These are phyloP conservation scores for Phytophthora aleatoria DNA, from an alignment of 352 stramenopile species.

Conservation along the genomic window DNA sequence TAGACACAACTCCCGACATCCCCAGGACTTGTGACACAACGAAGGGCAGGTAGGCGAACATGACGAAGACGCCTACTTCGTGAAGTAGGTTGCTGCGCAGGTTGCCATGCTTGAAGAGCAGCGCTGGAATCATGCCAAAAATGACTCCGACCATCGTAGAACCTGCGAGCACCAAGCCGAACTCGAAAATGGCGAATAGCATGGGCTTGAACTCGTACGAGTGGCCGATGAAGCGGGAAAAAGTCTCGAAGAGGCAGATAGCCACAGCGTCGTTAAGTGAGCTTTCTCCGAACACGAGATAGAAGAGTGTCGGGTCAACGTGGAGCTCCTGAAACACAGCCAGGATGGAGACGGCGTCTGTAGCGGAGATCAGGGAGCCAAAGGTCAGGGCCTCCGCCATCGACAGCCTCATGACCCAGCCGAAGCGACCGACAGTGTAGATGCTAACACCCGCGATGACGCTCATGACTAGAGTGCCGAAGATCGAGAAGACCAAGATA, in stretches of 20 bases:
- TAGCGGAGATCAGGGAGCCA: conserved; percentile 92
- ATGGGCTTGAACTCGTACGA: conserved; percentile 82
- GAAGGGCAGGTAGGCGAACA: conserved; percentile 89
- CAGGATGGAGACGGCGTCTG: conserved; percentile 93
- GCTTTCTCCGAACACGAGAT: conserved; percentile 95
- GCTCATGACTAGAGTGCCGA: conserved; percentile 91
- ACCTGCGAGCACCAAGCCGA: conserved; percentile 88
- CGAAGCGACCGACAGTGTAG: conserved; percentile 67
- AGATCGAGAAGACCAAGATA: conserved; percentile 90
- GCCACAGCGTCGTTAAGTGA: conserved; percentile 95
- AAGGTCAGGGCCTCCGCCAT: conserved; percentile 92
- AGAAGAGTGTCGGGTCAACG: conserved; percentile 93
- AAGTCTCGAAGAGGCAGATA: conserved; percentile 94
- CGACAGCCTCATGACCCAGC: conserved; percentile 73
- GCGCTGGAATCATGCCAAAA: conserved; percentile 81
- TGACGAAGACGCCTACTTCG: conserved; percentile 89
- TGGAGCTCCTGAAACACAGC: conserved; percentile 91
- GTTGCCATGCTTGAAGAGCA: conserved; percentile 93
- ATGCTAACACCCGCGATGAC: conserved; percentile 85
- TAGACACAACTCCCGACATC: conserved; percentile 93
- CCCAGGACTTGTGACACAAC: conserved; percentile 72
- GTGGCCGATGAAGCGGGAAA: conserved; percentile 91
- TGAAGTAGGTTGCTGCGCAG: conserved; percentile 85
- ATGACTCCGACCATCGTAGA: conserved; percentile 89
- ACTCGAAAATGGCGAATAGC: conserved; percentile 87